Evolutionary conservation across 257 asterid genomes (phyloP).

Genomic region (Jaltomata sinuosa): DNA sequence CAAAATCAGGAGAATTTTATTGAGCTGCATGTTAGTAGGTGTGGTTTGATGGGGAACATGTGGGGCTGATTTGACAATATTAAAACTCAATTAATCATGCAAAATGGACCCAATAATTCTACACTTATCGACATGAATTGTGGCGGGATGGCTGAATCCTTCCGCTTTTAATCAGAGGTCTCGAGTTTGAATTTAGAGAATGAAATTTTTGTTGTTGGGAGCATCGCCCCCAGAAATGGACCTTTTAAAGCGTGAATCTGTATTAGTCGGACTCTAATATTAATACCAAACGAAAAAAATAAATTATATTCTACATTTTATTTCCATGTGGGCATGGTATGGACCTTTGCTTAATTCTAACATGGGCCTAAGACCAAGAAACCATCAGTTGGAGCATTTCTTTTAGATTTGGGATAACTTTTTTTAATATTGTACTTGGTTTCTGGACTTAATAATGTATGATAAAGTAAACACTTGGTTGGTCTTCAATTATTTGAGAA

Average conservation of each 20-base stretch:
- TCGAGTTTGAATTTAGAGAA: no score
- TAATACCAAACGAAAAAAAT: no score
- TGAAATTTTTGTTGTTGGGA: no score
- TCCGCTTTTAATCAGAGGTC: accelerated
- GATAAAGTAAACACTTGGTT: neutral
- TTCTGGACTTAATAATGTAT: neutral
- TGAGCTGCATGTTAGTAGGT: neutral
- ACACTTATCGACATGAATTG: neutral
- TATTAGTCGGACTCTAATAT: neutral
- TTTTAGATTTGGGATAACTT: neutral
- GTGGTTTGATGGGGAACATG: neutral
- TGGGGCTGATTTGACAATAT: neutral
- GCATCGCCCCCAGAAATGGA: neutral
- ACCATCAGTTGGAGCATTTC: neutral
- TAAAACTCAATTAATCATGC: neutral
- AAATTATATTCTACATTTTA: neutral
- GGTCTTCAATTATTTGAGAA: neutral
- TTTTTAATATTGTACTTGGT: neutral
- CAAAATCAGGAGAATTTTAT: neutral
- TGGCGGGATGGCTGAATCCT: neutral
- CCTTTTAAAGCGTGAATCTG: neutral
- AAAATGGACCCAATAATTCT: neutral
- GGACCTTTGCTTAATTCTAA: neutral
- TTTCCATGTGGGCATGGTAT: neutral
- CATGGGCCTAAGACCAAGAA: neutral